These are phyloP conservation scores for Sedum album DNA, from an alignment of 164 flowering plant genomes.

Conservation along the genomic window DNA sequence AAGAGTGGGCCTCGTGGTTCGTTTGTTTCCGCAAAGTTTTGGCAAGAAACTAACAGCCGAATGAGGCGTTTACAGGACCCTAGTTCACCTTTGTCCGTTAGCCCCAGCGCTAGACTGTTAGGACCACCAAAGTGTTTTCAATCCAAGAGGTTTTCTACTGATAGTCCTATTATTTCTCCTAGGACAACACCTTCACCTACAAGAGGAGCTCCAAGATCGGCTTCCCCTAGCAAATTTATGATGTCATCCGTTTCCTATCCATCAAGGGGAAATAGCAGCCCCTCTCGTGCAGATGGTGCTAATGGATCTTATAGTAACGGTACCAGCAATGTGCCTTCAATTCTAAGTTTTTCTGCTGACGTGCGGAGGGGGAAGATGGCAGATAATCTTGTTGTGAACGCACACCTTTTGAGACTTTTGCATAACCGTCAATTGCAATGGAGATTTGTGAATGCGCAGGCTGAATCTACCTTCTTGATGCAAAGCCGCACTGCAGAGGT, in stretches of 20 bases:
- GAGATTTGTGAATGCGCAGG: slow-evolving; percentile 77
- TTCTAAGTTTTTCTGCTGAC: slow-evolving; percentile 65
- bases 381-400: slow-evolving; percentile 61
- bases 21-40: slow-evolving; percentile 65
- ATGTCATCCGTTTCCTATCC: slow-evolving; percentile 35
- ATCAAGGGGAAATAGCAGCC: slow-evolving; percentile 45
- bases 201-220: slow-evolving; percentile 38
- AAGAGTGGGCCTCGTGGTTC: slow-evolving; percentile 45
- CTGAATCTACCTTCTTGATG: slow-evolving; percentile 44
- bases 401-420: slow-evolving; percentile 66
- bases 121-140: slow-evolving; percentile 34
- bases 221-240: slow-evolving; percentile 59
- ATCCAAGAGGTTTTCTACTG: slow-evolving; percentile 41
- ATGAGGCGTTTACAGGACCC: slow-evolving; percentile 73
- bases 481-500: slow-evolving; percentile 67
- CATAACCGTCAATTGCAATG: slow-evolving; percentile 70
- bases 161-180: slow-evolving; percentile 37
- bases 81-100: slow-evolving; percentile 44
- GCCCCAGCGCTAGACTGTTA: slow-evolving; percentile 35
- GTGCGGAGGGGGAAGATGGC: slow-evolving; percentile 65
- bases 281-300: slow-evolving; percentile 35
- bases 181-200: slow-evolving; percentile 49
- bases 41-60: slow-evolving; percentile 85
- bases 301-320: slow-evolving; percentile 23
- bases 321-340: slow-evolving; percentile 43